Conservation (phyloP, 1,284 basidiomycete species). For the Pseudozyma sp. region DNA sequence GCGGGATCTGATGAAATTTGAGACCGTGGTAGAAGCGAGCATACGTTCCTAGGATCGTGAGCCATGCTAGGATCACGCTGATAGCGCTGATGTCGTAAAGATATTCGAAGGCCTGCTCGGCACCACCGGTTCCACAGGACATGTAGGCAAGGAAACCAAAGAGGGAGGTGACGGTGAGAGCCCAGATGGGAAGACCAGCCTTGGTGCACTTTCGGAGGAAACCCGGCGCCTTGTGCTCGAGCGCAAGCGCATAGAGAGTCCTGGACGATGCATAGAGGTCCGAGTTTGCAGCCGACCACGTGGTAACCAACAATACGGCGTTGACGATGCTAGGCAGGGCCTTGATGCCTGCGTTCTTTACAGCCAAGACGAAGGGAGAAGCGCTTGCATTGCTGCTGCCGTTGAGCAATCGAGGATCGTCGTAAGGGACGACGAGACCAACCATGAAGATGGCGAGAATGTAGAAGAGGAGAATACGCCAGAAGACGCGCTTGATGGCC, state of each 20-base stretch:
- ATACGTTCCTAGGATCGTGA: conserved; percentile 81
- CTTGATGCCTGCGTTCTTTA: conserved; percentile 70
- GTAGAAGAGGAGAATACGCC: conserved; percentile 70
- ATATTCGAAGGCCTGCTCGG: conserved; percentile 74
- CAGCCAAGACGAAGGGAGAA: conserved; percentile 70
- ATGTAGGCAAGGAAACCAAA: conserved; percentile 79
- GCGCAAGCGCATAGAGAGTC: conserved; percentile 78
- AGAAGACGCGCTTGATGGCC: conserved; percentile 55
- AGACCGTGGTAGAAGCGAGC: conserved; percentile 79
- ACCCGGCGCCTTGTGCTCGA: conserved; percentile 79
- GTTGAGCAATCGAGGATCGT: conserved; percentile 40
- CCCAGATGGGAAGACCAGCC: conserved; percentile 80
- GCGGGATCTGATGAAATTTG: conserved; percentile 74
- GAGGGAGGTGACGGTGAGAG: conserved; percentile 76
- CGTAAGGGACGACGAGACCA: conserved; percentile 59
- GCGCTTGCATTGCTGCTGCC: conserved; percentile 46
- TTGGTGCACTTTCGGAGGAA: conserved; percentile 78
- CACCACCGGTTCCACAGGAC: conserved; percentile 71
- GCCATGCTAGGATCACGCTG: conserved; percentile 82
- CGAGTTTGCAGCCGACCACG: conserved; percentile 85
- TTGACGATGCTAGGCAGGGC: conserved; percentile 74
- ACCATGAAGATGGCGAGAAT: conserved; percentile 70
- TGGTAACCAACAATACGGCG: conserved; percentile 79
- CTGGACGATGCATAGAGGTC: conserved; percentile 85
- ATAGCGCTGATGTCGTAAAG: conserved; percentile 76